Percentiles rank a stretch among this genome's conserved stretches.
Evolutionary conservation across 2,329 filamentous ascomycete genomes (phyloP).

Genomic region (Triangularia setosa): DNA sequence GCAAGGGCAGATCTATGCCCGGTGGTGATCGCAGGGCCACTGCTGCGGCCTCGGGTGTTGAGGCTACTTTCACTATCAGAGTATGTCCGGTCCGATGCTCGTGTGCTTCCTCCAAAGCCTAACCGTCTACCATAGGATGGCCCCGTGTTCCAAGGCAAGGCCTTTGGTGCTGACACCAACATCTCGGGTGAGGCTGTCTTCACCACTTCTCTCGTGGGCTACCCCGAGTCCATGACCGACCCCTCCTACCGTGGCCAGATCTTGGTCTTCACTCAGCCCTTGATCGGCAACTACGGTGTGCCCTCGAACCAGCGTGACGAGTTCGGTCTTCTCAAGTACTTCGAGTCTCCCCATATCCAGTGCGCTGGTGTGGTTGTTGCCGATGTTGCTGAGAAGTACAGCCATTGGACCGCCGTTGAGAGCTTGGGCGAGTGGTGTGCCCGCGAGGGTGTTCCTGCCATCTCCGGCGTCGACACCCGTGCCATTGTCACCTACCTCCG

Average conservation of each 20-base stretch:
- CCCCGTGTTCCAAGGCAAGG: conserved; percentile 92
- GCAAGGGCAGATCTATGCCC: conserved; percentile 66
- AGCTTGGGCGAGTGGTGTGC: conserved; percentile 91
- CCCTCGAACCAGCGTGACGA: conserved; percentile 81
- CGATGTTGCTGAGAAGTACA: conserved; percentile 90
- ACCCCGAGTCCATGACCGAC: conserved; percentile 91
- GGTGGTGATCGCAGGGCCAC: conserved; percentile 54
- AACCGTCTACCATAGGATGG: conserved; percentile 62
- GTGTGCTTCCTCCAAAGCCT: conserved; percentile 18
- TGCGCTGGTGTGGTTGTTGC: conserved; percentile 93
- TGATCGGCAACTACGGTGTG: conserved; percentile 98
- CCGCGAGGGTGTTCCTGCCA: conserved; percentile 90
- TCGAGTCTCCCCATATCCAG: conserved; percentile 97
- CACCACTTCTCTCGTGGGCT: conserved; percentile 95
- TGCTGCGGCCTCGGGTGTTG: conserved; percentile 64
- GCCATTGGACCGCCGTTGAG: conserved; percentile 98
- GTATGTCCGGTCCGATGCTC: conserved; percentile 39
- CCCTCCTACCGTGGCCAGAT: conserved; percentile 92
- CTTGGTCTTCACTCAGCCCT: conserved; percentile 93
- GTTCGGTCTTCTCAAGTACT: conserved; percentile 91
- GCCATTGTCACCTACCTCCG: conserved; percentile 93
- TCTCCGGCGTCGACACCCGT: conserved; percentile 94
- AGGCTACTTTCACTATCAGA: conserved; percentile 92
- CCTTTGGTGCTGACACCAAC: conserved; percentile 94
- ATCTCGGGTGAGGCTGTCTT: conserved; percentile 98